Conservation (phyloP, 768 basidiomycete genomes). For the Cubamyces lactineus region DNA sequence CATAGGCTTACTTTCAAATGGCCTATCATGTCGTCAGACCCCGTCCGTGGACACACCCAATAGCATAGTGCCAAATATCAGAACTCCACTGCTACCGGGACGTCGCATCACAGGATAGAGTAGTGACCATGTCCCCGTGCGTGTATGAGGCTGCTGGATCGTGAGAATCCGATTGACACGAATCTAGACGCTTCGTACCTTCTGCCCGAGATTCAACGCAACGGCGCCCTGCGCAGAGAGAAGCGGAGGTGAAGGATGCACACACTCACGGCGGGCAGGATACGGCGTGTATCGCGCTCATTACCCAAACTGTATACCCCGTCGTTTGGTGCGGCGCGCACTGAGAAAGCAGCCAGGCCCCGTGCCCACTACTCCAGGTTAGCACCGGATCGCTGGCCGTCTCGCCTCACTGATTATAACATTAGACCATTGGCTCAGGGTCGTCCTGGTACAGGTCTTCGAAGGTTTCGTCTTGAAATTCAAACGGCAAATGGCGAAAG, state of each 20-base stretch:
- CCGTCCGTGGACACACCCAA: no score
- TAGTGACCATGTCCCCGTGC: background rate
- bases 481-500: no score
- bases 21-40: no score
- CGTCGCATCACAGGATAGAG: background rate
- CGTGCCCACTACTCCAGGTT: background rate
- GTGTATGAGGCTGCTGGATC: background rate
- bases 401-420: no score
- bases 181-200: background rate
- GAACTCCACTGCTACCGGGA: background rate
- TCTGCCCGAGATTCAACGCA: background rate
- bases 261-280: background rate
- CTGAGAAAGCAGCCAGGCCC: background rate
- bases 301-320: constrained; percentile 1
- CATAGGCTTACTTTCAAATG: background rate
- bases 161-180: background rate
- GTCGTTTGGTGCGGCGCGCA: background rate
- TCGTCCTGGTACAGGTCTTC: no score
- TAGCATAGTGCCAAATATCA: background rate
- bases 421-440: no score
- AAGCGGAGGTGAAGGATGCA: background rate
- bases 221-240: background rate
- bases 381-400: background rate
- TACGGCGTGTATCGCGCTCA: background rate
- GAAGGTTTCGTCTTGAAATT: no score